Evolutionary conservation across 1,139 yeast species (phyloP), one percentile per base, ranked within the genome.

Genomic region (Taphrina deformans): DNA sequence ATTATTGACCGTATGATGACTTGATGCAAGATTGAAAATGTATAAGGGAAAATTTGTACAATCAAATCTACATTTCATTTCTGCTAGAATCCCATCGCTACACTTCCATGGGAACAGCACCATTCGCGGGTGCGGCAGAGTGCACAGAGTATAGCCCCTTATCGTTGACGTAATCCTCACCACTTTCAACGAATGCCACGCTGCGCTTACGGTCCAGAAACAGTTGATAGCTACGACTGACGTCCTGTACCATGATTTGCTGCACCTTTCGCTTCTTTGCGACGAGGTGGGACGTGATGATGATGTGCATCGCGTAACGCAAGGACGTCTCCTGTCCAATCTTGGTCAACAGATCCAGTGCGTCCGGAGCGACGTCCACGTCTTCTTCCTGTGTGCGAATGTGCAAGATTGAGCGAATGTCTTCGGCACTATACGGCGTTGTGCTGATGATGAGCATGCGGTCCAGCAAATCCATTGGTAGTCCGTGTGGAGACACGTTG

Each of bases 321-420:
- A 95, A 83, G 74, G 95, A 87, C 3, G 98, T 89, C 75, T 95
- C 98, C 70, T 84, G 83, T 14, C 97, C 98, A 71, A 92, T 91
- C 77, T 92, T 92, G 33, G 98, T 90, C 71, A 95, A 83, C 71
- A 93, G 80, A 55, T 90, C 96, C 70, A 93, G 80, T 0, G 97
- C 97, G 75, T 92, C 97, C 3, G 83, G 81, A 27, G 85, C 78
- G 70, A 93, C 80, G 71, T 90, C 97, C 55, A 89, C 95, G 76
- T 93, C 99, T 77, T 95, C 99, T 75, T 93, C 99, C 72, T 86
- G 88, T n/a, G 97, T 91, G 74, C 99, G 84, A 70, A 93, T 93
- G 27, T 89, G 83, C 69, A 95, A 79, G 72, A 95, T 95, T 66
- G 93, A 85, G 72, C 86, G 82, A 72, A 93, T 88, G 75, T 95